These are phyloP conservation scores for Geranomyces michiganensis DNA, from an alignment of 192 early-diverging fungal species.

Conservation along the genomic window DNA sequence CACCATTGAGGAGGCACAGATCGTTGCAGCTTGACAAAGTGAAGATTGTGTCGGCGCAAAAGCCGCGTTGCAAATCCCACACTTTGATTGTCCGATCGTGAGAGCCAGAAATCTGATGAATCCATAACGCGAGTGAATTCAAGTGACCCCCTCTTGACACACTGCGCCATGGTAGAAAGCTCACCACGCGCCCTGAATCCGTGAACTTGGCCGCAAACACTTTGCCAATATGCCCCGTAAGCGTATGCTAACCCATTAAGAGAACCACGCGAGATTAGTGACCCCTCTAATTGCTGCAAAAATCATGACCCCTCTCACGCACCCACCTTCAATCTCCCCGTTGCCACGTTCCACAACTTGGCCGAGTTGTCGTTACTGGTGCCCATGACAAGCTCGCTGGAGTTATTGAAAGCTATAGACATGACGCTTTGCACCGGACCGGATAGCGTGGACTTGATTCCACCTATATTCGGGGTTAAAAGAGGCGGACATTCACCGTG, in stretches of 20 bases:
- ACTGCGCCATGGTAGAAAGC: slow-evolving; percentile 8
- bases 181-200: slow-evolving; percentile 76
- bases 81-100: slow-evolving; percentile 96
- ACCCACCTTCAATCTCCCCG: slow-evolving; percentile 68
- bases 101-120: slow-evolving; percentile 77
- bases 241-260: slow-evolving; percentile 68
- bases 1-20: slow-evolving; percentile 74
- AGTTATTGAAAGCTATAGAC: slow-evolving; percentile 74
- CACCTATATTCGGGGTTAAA: slow-evolving; percentile 27
- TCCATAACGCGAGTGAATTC: not conserved
- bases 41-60: slow-evolving; percentile 89
- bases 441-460: slow-evolving; percentile 59
- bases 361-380: slow-evolving; percentile 90
- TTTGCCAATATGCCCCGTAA: slow-evolving; percentile 94
- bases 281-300: no score
- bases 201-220: slow-evolving; percentile 88
- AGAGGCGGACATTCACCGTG: not conserved
- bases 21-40: slow-evolving; percentile 95
- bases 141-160: no score
- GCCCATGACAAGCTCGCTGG: slow-evolving; percentile 71
- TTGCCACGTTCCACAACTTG: slow-evolving; percentile 83
- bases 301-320: no score
- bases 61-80: slow-evolving; percentile 90
- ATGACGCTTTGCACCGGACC: slow-evolving; percentile 87
- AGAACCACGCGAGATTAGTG: no score